Evolutionary conservation across 1,139 yeast species (phyloP).

Genomic region (Blastobotrys aristatus): DNA sequence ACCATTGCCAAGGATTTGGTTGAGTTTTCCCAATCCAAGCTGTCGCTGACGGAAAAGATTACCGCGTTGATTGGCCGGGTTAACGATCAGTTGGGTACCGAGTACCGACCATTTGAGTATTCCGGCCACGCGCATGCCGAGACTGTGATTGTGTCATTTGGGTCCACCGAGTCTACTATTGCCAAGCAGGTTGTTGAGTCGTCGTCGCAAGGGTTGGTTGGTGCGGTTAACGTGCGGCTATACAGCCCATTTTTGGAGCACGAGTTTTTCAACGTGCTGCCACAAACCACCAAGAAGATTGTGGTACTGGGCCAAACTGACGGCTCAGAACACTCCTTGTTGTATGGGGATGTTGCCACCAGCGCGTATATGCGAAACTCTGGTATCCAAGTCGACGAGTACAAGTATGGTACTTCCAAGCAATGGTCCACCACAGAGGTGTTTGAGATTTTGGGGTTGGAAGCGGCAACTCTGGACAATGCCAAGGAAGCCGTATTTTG

Average conservation of each 20-base stretch:
- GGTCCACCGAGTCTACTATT: conserved; percentile 60
- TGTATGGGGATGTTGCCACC: conserved; percentile 70
- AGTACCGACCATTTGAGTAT: conserved; percentile 66
- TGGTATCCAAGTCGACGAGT: conserved; percentile 27
- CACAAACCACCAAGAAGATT: conserved; percentile 52
- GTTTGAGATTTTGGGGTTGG: conserved; percentile 23
- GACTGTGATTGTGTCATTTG: conserved; percentile 72
- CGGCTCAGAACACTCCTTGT: conserved; percentile 34
- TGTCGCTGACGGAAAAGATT: conserved; percentile 13
- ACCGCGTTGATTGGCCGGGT: conserved; percentile 17
- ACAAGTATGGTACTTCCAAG: conserved; percentile 29
- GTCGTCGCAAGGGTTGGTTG: conserved; percentile 42
- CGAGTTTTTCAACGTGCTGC: conserved; percentile 55
- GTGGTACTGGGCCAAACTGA: conserved; percentile 57
- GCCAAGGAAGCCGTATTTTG: conserved; percentile 42
- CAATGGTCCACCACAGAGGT: conserved; percentile 25
- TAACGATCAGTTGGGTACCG: conserved; percentile 44
- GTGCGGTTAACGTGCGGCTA: conserved; percentile 67
- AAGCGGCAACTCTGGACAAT: not conserved
- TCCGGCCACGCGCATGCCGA: conserved; percentile 56
- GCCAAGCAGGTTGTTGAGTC: conserved; percentile 44
- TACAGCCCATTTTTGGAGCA: conserved; percentile 57
- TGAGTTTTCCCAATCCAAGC: conserved; percentile 20
- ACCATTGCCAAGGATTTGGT: conserved; percentile 28
- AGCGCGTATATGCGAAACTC: conserved; percentile 46